Conservation (phyloP, 805 yeast genomes). For the Saccharomycopsis fodiens region DNA sequence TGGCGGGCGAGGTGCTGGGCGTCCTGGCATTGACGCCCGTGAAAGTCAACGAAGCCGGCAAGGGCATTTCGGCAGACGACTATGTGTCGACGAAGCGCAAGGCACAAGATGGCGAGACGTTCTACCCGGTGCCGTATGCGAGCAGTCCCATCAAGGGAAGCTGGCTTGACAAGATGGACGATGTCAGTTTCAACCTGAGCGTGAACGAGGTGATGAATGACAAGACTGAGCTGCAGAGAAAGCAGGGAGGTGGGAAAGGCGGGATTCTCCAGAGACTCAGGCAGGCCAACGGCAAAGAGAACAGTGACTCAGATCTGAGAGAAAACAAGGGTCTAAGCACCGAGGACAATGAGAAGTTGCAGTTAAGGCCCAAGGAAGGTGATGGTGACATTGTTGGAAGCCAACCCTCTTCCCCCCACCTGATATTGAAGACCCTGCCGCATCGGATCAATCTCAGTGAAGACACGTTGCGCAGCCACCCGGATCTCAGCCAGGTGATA, state of each 20-base stretch:
- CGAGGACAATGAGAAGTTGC: not conserved
- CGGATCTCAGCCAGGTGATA: conserved; percentile 23
- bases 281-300: not conserved
- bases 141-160: not conserved
- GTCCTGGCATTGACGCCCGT: not conserved
- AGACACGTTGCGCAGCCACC: conserved; percentile 20
- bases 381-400: not conserved
- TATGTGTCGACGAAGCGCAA: not conserved
- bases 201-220: not conserved
- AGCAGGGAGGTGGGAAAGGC: not conserved
- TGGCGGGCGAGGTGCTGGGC: not conserved
- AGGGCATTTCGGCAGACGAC: not conserved
- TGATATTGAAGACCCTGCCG: not conserved
- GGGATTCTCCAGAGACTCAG: not conserved
- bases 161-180: not conserved
- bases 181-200: not conserved
- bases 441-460: conserved; percentile 19
- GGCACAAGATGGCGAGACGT: not conserved
- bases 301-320: not conserved
- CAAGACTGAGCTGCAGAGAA: not conserved
- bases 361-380: not conserved
- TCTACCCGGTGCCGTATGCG: not conserved
- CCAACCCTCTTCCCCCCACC: not conserved
- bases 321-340: not conserved
- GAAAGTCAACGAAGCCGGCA: not conserved